Percentiles rank a stretch among this genome's conserved stretches.
These are phyloP conservation scores for Termitomyces sp. DNA, from an alignment of 1,284 basidiomycete genomes.

Conservation along the genomic window DNA sequence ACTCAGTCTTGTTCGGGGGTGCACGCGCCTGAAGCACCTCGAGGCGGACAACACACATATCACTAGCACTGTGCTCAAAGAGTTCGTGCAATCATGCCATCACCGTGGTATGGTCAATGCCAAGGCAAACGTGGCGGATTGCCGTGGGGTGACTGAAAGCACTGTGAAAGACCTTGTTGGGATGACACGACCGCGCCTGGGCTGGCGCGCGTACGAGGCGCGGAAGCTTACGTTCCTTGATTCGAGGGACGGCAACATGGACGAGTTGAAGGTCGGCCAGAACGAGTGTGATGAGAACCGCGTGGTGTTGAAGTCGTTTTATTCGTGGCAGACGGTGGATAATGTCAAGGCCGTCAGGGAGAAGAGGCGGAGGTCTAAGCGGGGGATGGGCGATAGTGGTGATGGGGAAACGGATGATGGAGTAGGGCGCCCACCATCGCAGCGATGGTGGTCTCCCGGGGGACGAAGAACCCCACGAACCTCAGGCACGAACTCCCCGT, in stretches of 20 bases:
- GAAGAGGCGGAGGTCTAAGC: constrained; percentile 49
- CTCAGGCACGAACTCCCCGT: constrained; percentile 34
- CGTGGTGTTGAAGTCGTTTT: constrained; percentile 82
- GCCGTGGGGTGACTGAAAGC: constrained; percentile 61
- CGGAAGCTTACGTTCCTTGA: constrained; percentile 64
- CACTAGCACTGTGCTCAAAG: constrained; percentile 54
- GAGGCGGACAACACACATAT: constrained; percentile 80
- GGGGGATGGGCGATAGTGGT: constrained; percentile 35
- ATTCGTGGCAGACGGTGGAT: constrained; percentile 82
- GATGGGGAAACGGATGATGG: constrained; percentile 12
- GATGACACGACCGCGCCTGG: constrained; percentile 61
- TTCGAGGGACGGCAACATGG: constrained; percentile 50
- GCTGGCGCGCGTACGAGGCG: constrained; percentile 68
- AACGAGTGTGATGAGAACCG: constrained; percentile 69
- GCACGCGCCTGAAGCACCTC: constrained; percentile 57
- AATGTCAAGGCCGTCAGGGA: constrained; percentile 59
- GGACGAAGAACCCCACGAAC: constrained; percentile 25
- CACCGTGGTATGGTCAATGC: constrained; percentile 48
- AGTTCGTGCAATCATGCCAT: constrained; percentile 58
- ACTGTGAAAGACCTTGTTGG: constrained; percentile 54
- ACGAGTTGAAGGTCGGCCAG: constrained; percentile 58
- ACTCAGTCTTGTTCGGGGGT: constrained; percentile 57
- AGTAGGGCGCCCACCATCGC: constrained; percentile 14
- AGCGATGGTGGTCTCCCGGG: constrained; percentile 41
- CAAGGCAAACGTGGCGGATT: constrained; percentile 69